These are phyloP conservation scores for Rehmannia glutinosa DNA, from an alignment of 257 asterid species.

Conservation along the genomic window DNA sequence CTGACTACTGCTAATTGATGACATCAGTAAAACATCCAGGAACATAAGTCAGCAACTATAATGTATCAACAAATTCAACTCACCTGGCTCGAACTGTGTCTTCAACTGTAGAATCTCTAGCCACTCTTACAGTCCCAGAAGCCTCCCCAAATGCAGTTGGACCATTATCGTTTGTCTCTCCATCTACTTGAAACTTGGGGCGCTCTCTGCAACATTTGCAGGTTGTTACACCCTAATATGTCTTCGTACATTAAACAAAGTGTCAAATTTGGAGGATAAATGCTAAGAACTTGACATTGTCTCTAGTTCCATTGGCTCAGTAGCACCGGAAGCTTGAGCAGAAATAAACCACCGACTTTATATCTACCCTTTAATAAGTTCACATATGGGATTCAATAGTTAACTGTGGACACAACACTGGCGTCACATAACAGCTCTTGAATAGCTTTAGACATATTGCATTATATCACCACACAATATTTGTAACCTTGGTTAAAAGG, in stretches of 20 bases:
- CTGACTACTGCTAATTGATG: constrained; percentile 49
- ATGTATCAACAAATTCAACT: constrained; percentile 28
- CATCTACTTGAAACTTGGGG: constrained; percentile 51
- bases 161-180: constrained; percentile 32
- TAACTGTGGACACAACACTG: neutral
- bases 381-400: neutral
- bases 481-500: no score
- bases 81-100: constrained; percentile 55
- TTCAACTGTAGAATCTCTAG: constrained; percentile 34
- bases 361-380: neutral
- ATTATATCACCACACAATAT: no score
- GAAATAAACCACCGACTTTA: neutral
- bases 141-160: constrained; percentile 36
- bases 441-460: no score
- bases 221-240: constrained; percentile 14
- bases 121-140: constrained; percentile 49
- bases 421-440: neutral
- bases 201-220: constrained; percentile 46
- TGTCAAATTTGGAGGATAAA: neutral
- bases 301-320: neutral
- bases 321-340: constrained; percentile 14
- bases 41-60: constrained; percentile 1
- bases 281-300: constrained; percentile 10
- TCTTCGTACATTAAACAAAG: neutral
- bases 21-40: constrained; percentile 22